A percentile compares a stretch with the other conserved stretches of the same genome.
Evolutionary conservation across 2,329 filamentous ascomycete genomes (phyloP).

Genomic region (Stromatinia cepivora): DNA sequence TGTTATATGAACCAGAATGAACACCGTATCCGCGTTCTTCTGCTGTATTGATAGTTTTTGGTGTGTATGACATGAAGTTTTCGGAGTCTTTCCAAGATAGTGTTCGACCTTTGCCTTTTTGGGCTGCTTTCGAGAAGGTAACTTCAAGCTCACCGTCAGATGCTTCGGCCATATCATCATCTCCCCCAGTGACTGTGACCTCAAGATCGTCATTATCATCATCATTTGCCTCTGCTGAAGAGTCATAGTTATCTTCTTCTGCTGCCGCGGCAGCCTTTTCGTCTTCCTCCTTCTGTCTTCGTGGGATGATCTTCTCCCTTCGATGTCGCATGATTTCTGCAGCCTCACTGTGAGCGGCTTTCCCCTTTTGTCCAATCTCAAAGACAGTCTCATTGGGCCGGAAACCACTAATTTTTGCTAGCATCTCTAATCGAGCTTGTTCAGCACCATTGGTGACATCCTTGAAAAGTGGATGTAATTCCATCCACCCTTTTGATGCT

Average conservation of each 20-base stretch:
- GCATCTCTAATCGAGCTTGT: slow-evolving; percentile 77
- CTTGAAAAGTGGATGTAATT: slow-evolving; percentile 79
- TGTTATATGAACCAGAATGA: slow-evolving; percentile 68
- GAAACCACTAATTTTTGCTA: slow-evolving; percentile 85
- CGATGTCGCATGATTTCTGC: slow-evolving; percentile 75
- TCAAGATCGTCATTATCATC: slow-evolving; percentile 45
- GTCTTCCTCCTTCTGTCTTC: slow-evolving; percentile 45
- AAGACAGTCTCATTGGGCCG: slow-evolving; percentile 95
- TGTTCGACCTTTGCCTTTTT: slow-evolving; percentile 55
- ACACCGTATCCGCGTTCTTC: slow-evolving; percentile 95
- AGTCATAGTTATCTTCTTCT: slow-evolving; percentile 40
- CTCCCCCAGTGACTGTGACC: slow-evolving; percentile 40
- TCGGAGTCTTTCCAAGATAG: slow-evolving; percentile 79
- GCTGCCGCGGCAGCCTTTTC: slow-evolving; percentile 42
- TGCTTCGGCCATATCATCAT: slow-evolving; percentile 57
- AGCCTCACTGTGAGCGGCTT: slow-evolving; percentile 60
- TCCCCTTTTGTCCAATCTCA: slow-evolving; percentile 77
- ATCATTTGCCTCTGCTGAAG: slow-evolving; percentile 32
- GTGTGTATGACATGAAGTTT: slow-evolving; percentile 95
- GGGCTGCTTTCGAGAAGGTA: slow-evolving; percentile 63
- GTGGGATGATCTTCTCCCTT: slow-evolving; percentile 67
- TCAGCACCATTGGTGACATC: slow-evolving; percentile 65
- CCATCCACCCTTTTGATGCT: slow-evolving; percentile 66
- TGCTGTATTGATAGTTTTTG: slow-evolving; percentile 73
- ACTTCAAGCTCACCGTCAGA: slow-evolving; percentile 65